Evolutionary conservation across 148 eudicot species (phyloP), one percentile per base, ranked within the genome.

Genomic region (Pouteria glomerata): DNA sequence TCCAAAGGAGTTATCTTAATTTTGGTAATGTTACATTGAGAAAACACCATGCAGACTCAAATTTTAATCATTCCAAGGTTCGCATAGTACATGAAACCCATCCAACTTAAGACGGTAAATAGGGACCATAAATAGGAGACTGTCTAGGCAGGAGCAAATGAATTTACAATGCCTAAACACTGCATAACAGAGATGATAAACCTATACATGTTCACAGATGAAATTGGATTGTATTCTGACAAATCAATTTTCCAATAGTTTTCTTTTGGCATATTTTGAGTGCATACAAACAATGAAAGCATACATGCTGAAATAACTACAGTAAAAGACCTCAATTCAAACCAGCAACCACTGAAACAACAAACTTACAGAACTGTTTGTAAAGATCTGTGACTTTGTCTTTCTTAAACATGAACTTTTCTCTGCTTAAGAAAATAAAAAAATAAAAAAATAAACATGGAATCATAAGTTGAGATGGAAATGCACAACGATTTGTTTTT

Each of bases 341-440:
- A 23, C 62, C 73, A 55, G 2, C 51, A 35, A 50, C 2, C 39
- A 62, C 26, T 31, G 0, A 61, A 56, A 34, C 30, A 56, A 23
- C 67, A 3, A 58, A 78, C 98, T 88, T 78, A 93, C 98, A 66
- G 98, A 84, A 73, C 96, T 86, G 75, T 93, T 93, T 3, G 94
- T 88, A 70, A 90, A 90, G 76, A 93, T 81, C 82, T 85, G 93
- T 8, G 96, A 79, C 72, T 90, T 93, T 78, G 73, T 78, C 86
- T 87, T 93, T 64, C 96, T 74, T 87, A 93, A 84, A 67, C 76
- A 70, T 29, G 78, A 19, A 75, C 90, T 88, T 73, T 76, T 86
- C 62, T 80, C 98, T 90, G 92, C 77, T 73, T 26, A 21, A 52
- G 45, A 11, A 16, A 30, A 42, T 52, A 29, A 51, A 6, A 4